Evolutionary conservation across 768 basidiomycete species (phyloP).

Genomic region (Psilocybe cubensis): DNA sequence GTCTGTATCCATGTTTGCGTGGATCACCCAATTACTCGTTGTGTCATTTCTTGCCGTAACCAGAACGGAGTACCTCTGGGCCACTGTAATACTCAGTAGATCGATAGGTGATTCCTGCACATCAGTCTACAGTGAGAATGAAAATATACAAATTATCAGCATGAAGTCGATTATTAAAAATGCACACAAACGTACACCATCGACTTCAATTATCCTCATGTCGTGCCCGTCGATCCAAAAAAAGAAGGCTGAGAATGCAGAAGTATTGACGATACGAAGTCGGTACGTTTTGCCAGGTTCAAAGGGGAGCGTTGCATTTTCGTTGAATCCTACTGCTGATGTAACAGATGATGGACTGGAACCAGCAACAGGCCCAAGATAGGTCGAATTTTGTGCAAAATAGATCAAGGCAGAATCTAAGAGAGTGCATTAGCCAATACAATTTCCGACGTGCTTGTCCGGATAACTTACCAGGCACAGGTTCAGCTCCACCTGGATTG

Average conservation of each 20-base stretch:
- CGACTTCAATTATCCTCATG: constrained; percentile 84
- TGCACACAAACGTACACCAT: constrained; percentile 61
- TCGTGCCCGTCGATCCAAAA: constrained; percentile 92
- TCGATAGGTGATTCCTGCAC: constrained; percentile 74
- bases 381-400: constrained; percentile 74
- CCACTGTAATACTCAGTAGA: constrained; percentile 75
- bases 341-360: constrained; percentile 53
- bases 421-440: too few species aligned
- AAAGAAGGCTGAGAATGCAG: constrained; percentile 73
- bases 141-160: neutral
- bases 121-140: constrained; percentile 58
- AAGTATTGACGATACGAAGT: constrained; percentile 84
- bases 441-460: too few species aligned
- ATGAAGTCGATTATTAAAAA: neutral
- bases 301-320: constrained; percentile 86
- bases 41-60: constrained; percentile 91
- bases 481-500: constrained; percentile 87
- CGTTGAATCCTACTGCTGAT: constrained; percentile 77
- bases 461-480: constrained; percentile 68
- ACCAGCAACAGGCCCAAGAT: constrained; percentile 63
- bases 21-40: constrained; percentile 83
- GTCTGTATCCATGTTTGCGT: constrained; percentile 85
- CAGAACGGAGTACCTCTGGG: constrained; percentile 92
- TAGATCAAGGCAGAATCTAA: constrained; percentile 83
- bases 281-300: constrained; percentile 89